Evolutionary conservation across 495 filamentous ascomycete species (phyloP).

Genomic region (Thermothielavioides terrestris): DNA sequence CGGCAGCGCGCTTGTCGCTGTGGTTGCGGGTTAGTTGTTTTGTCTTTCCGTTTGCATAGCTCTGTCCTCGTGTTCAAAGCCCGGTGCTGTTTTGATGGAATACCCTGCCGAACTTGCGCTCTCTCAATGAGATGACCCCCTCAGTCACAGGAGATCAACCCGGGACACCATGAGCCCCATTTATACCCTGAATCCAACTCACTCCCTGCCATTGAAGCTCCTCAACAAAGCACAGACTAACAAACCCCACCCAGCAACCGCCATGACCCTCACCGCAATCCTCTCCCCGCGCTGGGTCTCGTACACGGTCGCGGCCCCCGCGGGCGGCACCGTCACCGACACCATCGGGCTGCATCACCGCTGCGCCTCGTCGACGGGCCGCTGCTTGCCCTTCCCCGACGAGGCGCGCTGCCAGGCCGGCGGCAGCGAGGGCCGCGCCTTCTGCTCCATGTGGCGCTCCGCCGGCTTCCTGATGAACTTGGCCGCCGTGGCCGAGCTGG

Average conservation of each 20-base stretch:
- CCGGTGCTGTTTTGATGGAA: too few species aligned
- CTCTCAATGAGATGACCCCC: too few species aligned
- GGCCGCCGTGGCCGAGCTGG: constrained; percentile 65
- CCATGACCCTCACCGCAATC: constrained; percentile 66
- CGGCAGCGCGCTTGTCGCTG: constrained; percentile 45
- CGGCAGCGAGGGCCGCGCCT: constrained; percentile 47
- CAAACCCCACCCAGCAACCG: constrained; percentile 51
- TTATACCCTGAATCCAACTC: background rate
- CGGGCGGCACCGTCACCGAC: constrained; percentile 50
- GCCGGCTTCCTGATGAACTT: constrained; percentile 83
- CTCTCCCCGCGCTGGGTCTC: constrained; percentile 71
- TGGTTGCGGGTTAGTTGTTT: constrained; percentile 49
- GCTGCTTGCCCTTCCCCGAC: constrained; percentile 46
- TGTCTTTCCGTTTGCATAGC: background rate
- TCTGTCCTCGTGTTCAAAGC: too few species aligned
- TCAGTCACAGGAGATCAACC: too few species aligned
- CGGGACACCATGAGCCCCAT: constrained; percentile 7
- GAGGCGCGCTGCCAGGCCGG: constrained; percentile 59
- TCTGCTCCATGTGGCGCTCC: constrained; percentile 87
- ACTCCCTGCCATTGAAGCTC: background rate
- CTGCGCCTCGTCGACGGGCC: constrained; percentile 49
- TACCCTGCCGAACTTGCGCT: too few species aligned
- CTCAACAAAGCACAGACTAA: background rate
- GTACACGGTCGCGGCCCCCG: constrained; percentile 51
- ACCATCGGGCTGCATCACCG: constrained; percentile 70